Conservation (phyloP, 345 rosid genomes). For the Punica granatum region DNA sequence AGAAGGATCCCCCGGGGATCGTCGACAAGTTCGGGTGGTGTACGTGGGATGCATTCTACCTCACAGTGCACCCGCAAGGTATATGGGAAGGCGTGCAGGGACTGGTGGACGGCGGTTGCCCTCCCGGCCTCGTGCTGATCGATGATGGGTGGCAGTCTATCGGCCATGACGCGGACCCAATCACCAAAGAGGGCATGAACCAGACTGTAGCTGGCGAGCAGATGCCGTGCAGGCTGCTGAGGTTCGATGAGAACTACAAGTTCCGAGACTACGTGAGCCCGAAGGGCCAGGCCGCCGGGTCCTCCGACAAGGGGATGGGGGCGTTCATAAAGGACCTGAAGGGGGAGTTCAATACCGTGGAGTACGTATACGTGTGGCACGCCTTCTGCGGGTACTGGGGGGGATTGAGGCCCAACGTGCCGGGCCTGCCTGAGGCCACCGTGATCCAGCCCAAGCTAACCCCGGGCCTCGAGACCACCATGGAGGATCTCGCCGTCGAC, state of each 20-base stretch:
- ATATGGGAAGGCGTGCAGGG: conserved; percentile 65
- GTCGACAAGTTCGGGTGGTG: conserved; percentile 98
- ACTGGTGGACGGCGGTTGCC: conserved; percentile 82
- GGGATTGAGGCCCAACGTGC: conserved; percentile 67
- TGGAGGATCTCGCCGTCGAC: conserved; percentile 95
- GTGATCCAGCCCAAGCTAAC: conserved; percentile 51
- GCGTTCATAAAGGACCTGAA: conserved; percentile 74
- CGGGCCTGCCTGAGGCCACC: conserved; percentile 43
- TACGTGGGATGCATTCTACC: conserved; percentile 97
- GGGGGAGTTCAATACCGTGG: conserved; percentile 62
- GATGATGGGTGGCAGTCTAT: conserved; percentile 99
- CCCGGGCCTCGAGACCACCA: conserved; percentile 60
- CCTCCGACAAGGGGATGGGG: conserved; percentile 53
- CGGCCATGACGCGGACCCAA: conserved; percentile 61
- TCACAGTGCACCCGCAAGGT: conserved; percentile 77
- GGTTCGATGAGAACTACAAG: conserved; percentile 77
- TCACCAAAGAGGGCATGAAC: conserved; percentile 67
- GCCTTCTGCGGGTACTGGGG: conserved; percentile 98
- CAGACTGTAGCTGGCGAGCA: conserved; percentile 81
- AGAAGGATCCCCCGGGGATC: conserved; percentile 74
- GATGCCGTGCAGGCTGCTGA: conserved; percentile 87
- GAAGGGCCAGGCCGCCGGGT: conserved; percentile 3
- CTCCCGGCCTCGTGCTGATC: conserved; percentile 86
- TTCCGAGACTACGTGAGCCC: conserved; percentile 66
- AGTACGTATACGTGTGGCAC: conserved; percentile 91